Evolutionary conservation across 495 filamentous ascomycete genomes (phyloP), one percentile per base, ranked within the genome.

Genomic region (Penicillium fimorum): DNA sequence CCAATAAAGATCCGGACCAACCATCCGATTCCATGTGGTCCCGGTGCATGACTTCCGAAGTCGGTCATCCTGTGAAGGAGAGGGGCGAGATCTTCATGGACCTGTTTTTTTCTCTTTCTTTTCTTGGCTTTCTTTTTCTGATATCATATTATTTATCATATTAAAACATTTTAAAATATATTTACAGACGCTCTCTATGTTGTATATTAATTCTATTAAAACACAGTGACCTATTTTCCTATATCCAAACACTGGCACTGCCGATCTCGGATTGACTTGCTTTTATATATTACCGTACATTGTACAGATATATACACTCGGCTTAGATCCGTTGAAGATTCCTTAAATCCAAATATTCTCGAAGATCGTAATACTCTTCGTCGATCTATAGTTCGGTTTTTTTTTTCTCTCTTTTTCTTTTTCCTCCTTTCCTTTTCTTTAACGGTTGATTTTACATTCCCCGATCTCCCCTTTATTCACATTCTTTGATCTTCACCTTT

Each of bases 251-350:
- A 70, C 64, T 64, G 64, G 60, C 63, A 66, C 66, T 62, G 70
- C 70, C 69, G 72, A 75, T 73, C 72, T 68, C 70, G 70, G 71
- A 62, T 50, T 25, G 25, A 27, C 25, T 27, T 27, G 25, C 25
- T 27, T 27, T 4, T 25, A 2, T 62, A 30, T 44, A 8, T 61
- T 48, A 44, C 63, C 63, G 67, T 56, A 60, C 68, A 55, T 27
- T 27, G 25, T 22, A 22, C 22, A 20, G 13, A 18, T 43, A 44
- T 43, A 44, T 43, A 38, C 53, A 27, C 11, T 55, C 32, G 37
- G 49, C 33, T 42, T 30, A 56, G 61, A 42, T 58, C 53, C 58
- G 57, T 59, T 70, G 68, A 66, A 69, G 66, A 68, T 65, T 72
- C 67, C 69, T 69, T 55, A 72, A 65, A 61, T 56, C 54, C 56